These are phyloP conservation scores for Mycena galericulata DNA, from an alignment of 768 basidiomycete genomes.

Conservation along the genomic window DNA sequence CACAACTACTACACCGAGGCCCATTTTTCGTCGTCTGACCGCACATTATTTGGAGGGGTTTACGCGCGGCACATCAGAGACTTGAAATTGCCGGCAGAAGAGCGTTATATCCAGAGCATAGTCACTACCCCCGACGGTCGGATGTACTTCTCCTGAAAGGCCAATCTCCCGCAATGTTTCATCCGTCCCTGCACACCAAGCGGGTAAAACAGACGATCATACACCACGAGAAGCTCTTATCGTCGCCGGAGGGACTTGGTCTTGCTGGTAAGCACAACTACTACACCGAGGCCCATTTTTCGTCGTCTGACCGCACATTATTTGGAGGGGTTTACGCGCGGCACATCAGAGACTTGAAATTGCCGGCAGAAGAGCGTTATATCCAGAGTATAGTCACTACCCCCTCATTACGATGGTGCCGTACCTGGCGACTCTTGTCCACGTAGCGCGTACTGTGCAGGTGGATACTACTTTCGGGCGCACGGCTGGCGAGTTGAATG, in stretches of 20 bases:
- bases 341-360: not conserved
- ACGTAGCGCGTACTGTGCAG: constrained; percentile 19
- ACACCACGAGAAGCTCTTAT: not conserved
- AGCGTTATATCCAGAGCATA: constrained; percentile 4
- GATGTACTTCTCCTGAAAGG: not conserved
- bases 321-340: not conserved
- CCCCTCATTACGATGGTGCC: constrained; percentile 2
- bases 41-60: not conserved
- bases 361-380: not conserved
- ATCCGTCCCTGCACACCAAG: not conserved
- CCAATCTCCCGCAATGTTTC: not conserved
- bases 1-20: no score
- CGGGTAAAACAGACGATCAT: not conserved
- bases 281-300: no score
- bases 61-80: not conserved
- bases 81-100: not conserved
- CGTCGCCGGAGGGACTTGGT: not conserved
- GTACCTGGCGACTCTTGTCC: not conserved
- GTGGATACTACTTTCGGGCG: constrained; percentile 36
- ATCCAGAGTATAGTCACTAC: constrained; percentile 6
- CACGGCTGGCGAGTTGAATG: constrained; percentile 26
- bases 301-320: no score
- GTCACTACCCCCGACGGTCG: not conserved
- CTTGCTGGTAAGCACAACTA: not conserved
- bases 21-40: no score